phyloP scores from a whole-genome alignment of 495 filamentous ascomycete genomes.

The Podospora comata region DNA sequence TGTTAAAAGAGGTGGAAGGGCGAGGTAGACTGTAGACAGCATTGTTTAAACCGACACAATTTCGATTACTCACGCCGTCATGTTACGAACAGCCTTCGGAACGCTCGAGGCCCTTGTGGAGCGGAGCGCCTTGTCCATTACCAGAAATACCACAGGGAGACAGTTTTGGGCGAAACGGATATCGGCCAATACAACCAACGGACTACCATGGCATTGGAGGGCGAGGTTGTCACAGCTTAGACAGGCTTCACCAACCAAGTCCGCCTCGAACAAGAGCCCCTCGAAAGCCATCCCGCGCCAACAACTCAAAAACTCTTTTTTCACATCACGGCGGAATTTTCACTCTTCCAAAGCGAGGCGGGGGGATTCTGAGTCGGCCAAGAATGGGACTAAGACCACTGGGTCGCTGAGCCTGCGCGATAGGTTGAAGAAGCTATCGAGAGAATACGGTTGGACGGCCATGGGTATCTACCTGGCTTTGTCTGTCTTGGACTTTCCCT shows the following conservation, averaged over 20 bases:
- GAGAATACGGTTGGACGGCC: slow-evolving; percentile 93
- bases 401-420: slow-evolving; percentile 59
- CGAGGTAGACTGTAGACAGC: neutral
- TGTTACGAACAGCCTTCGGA: slow-evolving; percentile 25
- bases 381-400: slow-evolving; percentile 11
- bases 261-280: slow-evolving; percentile 2
- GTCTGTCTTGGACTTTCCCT: slow-evolving; percentile 86
- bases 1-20: neutral
- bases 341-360: slow-evolving; percentile 27
- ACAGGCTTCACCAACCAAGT: slow-evolving; percentile 2
- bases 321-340: slow-evolving; percentile 25
- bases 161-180: slow-evolving; percentile 12
- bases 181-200: slow-evolving; percentile 12
- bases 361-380: slow-evolving; percentile 2
- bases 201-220: slow-evolving; percentile 14
- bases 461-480: slow-evolving; percentile 85
- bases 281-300: slow-evolving; percentile 7
- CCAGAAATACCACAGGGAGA: slow-evolving; percentile 6
- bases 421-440: slow-evolving; percentile 74
- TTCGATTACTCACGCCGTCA: slow-evolving; percentile 1
- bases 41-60: neutral
- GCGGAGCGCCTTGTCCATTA: slow-evolving; percentile 5
- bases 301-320: slow-evolving; percentile 13
- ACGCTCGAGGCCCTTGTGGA: slow-evolving; percentile 23
- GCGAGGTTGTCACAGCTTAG: slow-evolving; percentile 25